Conservation (phyloP, 345 rosid genomes). For the Syzygium aromaticum region DNA sequence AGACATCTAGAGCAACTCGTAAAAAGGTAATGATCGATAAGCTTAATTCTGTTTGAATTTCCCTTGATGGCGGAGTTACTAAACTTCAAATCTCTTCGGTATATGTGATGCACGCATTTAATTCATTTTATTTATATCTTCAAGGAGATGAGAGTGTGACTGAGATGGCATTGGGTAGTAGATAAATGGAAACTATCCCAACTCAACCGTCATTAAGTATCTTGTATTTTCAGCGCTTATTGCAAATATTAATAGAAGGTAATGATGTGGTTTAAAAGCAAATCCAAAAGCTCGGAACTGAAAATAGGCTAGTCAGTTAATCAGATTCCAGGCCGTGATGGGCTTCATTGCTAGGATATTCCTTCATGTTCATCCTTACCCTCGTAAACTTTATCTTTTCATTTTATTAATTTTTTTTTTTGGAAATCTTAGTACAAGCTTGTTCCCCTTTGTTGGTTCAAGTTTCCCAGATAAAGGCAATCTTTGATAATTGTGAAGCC, state of each 20-base stretch:
- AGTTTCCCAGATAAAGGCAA: not conserved
- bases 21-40: slow-evolving; percentile 48
- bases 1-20: slow-evolving; percentile 48
- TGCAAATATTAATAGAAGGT: not conserved
- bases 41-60: not conserved
- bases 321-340: not conserved
- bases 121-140: not conserved
- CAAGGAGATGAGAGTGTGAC: not conserved
- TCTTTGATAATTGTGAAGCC: not conserved
- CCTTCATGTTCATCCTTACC: not conserved
- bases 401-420: not conserved
- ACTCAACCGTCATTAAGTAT: not conserved
- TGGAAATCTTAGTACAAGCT: not conserved
- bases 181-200: not conserved
- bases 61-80: not conserved
- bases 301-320: not conserved
- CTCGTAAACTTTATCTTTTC: not conserved
- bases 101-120: not conserved
- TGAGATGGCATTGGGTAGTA: not conserved
- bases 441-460: not conserved
- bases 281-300: not conserved
- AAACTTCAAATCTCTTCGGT: not conserved
- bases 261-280: not conserved
- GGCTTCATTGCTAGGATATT: not conserved
- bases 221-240: not conserved